phyloP scores from a whole-genome alignment of 768 basidiomycete genomes.

The Cantharellus anzutake region DNA sequence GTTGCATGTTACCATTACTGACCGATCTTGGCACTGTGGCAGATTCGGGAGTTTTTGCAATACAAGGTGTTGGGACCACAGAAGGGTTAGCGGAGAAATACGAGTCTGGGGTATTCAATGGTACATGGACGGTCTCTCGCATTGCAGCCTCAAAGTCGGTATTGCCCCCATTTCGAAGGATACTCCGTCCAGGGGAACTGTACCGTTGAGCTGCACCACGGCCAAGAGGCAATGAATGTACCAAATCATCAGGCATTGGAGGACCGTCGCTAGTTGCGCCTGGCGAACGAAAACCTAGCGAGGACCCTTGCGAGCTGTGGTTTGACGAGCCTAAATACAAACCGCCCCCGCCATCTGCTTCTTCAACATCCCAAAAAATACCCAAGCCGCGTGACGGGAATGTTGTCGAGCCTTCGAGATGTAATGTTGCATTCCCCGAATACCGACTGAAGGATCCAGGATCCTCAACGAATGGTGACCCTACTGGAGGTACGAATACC shows the following conservation, averaged over 20 bases:
- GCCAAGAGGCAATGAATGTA: no score
- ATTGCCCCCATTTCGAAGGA: neutral
- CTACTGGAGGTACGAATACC: constrained; percentile 11
- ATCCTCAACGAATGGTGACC: constrained; percentile 9
- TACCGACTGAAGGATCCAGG: neutral
- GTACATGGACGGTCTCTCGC: neutral
- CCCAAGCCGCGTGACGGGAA: no score
- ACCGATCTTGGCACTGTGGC: no score
- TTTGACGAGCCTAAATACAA: constrained; percentile 25
- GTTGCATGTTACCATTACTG: no score
- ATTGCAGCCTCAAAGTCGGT: neutral
- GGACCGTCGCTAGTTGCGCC: neutral
- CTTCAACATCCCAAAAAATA: constrained; percentile 15
- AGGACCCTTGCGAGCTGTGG: constrained; percentile 28
- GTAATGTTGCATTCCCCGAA: neutral
- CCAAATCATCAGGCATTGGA: neutral
- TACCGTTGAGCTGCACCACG: no score
- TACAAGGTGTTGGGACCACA: no score
- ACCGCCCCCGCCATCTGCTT: constrained; percentile 25
- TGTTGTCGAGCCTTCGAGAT: no score
- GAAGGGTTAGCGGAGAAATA: neutral
- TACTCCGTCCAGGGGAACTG: neutral
- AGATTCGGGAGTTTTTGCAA: no score
- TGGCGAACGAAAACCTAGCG: constrained; percentile 13
- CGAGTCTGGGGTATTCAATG: neutral